phyloP scores from a whole-genome alignment of 2,329 filamentous ascomycete genomes.

The Lasiodiplodia theobromae region DNA sequence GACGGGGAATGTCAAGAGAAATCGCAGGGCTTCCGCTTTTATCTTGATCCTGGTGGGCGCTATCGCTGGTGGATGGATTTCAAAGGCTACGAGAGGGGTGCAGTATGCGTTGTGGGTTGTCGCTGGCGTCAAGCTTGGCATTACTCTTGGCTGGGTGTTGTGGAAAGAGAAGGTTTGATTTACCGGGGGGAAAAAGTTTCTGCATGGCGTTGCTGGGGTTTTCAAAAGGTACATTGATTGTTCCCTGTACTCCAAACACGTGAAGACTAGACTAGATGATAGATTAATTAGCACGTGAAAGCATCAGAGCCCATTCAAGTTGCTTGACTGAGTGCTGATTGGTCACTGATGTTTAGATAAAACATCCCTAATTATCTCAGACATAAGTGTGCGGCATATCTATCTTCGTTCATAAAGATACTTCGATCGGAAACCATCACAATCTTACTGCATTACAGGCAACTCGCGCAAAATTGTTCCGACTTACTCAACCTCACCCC shows the following conservation, averaged over 20 bases:
- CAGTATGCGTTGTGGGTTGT: slow-evolving; percentile 60
- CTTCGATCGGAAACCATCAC: too few species aligned
- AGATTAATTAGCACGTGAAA: neutral
- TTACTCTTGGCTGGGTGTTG: slow-evolving; percentile 49
- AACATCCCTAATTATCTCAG: too few species aligned
- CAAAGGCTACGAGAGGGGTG: slow-evolving; percentile 60
- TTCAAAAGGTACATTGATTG: neutral
- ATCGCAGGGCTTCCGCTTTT: slow-evolving; percentile 60
- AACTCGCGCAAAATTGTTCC: neutral
- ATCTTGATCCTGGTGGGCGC: slow-evolving; percentile 62
- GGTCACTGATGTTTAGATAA: too few species aligned
- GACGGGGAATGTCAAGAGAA: slow-evolving; percentile 58
- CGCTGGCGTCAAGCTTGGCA: slow-evolving; percentile 47
- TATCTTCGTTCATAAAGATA: too few species aligned
- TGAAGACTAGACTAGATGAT: neutral
- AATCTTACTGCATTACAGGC: neutral
- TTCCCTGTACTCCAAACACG: neutral
- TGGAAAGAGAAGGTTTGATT: slow-evolving; percentile 8
- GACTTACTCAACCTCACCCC: slow-evolving; percentile 1
- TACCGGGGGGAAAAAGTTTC: too few species aligned
- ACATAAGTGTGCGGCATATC: too few species aligned
- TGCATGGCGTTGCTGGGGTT: neutral
- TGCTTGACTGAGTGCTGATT: too few species aligned
- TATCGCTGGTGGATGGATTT: slow-evolving; percentile 62
- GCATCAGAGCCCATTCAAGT: too few species aligned